These are phyloP conservation scores for Penicillium sp. DNA, from an alignment of 2,329 filamentous ascomycete species.

Conservation along the genomic window DNA sequence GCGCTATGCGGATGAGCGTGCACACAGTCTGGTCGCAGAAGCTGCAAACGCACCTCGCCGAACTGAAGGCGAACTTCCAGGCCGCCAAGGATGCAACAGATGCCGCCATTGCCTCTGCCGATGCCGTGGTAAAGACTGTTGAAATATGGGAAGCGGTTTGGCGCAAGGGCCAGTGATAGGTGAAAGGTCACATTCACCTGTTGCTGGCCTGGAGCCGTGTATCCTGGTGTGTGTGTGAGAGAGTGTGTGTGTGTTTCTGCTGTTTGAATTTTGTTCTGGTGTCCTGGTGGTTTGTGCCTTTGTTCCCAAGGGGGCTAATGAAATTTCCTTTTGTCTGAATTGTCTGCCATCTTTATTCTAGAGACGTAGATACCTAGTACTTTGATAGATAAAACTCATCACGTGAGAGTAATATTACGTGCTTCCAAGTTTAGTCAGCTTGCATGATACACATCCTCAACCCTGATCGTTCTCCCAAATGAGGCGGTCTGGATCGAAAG, in stretches of 20 bases:
- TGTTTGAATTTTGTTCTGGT: not conserved
- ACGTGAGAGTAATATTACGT: not conserved
- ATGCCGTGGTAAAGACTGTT: constrained; percentile 17
- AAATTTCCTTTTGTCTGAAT: not conserved
- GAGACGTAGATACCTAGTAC: not conserved
- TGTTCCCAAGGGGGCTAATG: not conserved
- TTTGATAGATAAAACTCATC: not conserved
- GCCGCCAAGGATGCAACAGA: not conserved
- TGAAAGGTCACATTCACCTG: not conserved
- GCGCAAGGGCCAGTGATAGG: constrained; percentile 11
- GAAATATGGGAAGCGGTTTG: constrained; percentile 23
- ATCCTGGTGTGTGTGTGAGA: not conserved
- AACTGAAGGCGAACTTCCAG: not conserved
- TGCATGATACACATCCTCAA: not conserved
- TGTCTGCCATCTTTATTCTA: not conserved
- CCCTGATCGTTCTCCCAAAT: not conserved
- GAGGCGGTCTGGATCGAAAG: not conserved
- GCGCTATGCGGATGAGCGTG: not conserved
- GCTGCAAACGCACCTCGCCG: not conserved
- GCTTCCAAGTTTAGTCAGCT: not conserved
- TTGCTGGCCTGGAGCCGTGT: not conserved
- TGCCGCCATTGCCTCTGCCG: not conserved
- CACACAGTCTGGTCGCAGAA: not conserved
- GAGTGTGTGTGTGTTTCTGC: not conserved
- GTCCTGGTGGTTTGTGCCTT: not conserved